phyloP scores from a whole-genome alignment of 331 rosid species.

The Rhamnella rubrinervis region DNA sequence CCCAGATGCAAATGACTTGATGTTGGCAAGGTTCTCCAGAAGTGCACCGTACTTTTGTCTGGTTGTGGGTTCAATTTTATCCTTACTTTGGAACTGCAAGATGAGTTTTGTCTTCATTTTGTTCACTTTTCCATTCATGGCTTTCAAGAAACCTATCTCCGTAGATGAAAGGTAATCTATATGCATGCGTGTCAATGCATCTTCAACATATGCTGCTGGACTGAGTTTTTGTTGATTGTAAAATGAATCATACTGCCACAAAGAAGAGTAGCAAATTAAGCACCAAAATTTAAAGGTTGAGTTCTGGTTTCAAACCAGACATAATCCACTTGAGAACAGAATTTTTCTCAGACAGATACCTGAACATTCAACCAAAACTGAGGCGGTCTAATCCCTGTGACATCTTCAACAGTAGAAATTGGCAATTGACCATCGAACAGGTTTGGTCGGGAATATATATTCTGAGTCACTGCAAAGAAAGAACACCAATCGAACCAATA shows the following conservation, averaged over 20 bases:
- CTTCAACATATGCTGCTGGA: slow-evolving; percentile 28
- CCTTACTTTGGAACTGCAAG: slow-evolving; percentile 47
- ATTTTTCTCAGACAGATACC: slow-evolving; percentile 36
- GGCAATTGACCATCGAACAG: slow-evolving; percentile 41
- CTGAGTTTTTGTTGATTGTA: slow-evolving; percentile 42
- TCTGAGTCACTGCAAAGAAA: slow-evolving; percentile 57
- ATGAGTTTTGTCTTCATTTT: slow-evolving; percentile 52
- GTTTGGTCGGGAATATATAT: slow-evolving; percentile 49
- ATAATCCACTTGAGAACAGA: background rate
- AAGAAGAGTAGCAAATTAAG: background rate
- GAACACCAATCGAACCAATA: background rate
- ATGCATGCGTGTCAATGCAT: background rate
- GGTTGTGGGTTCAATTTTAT: slow-evolving; percentile 60
- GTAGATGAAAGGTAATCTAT: slow-evolving; percentile 64
- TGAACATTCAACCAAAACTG: slow-evolving; percentile 70
- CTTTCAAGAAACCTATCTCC: slow-evolving; percentile 75
- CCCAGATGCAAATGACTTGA: slow-evolving; percentile 70
- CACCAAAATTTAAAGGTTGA: background rate
- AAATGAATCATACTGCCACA: slow-evolving; percentile 61
- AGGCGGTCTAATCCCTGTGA: slow-evolving; percentile 5
- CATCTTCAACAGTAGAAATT: slow-evolving; percentile 44
- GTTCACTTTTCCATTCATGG: slow-evolving; percentile 38
- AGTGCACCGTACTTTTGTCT: slow-evolving; percentile 45
- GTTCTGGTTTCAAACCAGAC: no score
- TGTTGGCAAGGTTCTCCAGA: slow-evolving; percentile 46